Evolutionary conservation across 2,329 filamentous ascomycete species (phyloP), one percentile per base, ranked within the genome.

Genomic region (Colletotrichum spinosum): DNA sequence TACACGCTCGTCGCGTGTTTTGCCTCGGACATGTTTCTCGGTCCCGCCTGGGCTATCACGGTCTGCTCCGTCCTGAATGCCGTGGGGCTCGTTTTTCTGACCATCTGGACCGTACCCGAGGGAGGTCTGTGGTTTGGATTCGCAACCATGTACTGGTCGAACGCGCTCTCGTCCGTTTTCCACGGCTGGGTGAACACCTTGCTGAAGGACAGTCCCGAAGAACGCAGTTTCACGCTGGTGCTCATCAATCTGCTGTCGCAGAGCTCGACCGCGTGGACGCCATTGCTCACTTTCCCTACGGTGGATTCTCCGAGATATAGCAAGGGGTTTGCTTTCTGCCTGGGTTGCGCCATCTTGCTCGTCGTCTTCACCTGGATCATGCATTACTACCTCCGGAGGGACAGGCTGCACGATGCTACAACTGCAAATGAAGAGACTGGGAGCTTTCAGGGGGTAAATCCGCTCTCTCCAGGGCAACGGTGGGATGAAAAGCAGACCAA

Each of bases 91-190:
- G 15, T 57, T 17, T 84, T 88, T 39, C 75, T 87, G 7, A 77
- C 81, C 1, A 74, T 86, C 13, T 88, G 86, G 86, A 72, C 84
- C n/a, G 84, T 88, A 0, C 84, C 85, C 0, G 84, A 88, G 60
- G 70, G 79, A 0, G 84, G 84, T 0, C 75, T 81, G 8, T 88
- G 84, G 83, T 85, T 86, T 54, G 83, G 83, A 0, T 70, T 87
- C 78, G 72, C 73, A 37, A 85, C 81, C 12, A 62, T 62, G 59
- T 55, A 57, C n/a, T 57, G 51, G 51, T 55, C 59, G 37, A 57
- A 57, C 2, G 59, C 52, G n/a, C 9, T 57, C 2, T 55, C 52
- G 10, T 55, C 52, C n/a, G 46, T 62, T 9, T 55, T 57, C 39
- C 54, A 62, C 11, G 59, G 52, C 66, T 57, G 59, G 59, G 59